Evolutionary conservation across 148 eudicot species (phyloP).

Genomic region (Camellia sinensis): DNA sequence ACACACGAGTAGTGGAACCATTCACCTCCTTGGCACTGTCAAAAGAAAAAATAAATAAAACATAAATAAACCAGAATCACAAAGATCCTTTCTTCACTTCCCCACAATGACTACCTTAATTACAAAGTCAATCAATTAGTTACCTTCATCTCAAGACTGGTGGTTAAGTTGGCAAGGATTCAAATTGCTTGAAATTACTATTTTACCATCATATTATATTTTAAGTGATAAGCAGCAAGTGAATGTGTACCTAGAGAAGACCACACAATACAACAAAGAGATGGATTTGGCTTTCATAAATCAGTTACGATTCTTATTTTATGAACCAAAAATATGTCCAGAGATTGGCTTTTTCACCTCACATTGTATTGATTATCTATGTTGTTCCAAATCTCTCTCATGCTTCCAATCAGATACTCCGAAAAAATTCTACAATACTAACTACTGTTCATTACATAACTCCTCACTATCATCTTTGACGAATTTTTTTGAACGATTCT

Average conservation of each 20-base stretch:
- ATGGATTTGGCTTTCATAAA: neutral
- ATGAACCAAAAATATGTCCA: neutral
- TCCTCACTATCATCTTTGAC: neutral
- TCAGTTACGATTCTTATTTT: neutral
- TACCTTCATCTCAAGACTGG: neutral
- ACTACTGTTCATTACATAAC: neutral
- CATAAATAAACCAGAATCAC: neutral
- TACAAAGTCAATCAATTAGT: neutral
- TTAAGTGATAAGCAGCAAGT: no score
- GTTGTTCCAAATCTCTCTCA: neutral
- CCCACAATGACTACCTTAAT: no score
- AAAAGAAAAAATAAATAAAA: neutral
- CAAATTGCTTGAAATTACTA: neutral
- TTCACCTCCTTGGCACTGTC: conserved; percentile 98
- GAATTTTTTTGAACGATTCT: neutral
- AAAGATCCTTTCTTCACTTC: neutral
- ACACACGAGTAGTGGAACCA: conserved; percentile 66
- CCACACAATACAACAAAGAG: neutral
- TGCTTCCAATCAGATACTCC: neutral
- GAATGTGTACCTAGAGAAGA: neutral
- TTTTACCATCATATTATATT: neutral
- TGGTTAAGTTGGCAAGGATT: neutral
- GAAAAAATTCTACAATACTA: neutral
- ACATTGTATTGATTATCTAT: neutral
- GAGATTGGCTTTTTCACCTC: neutral